These are phyloP conservation scores for Ganoderma lingzhi DNA, from an alignment of 1,284 basidiomycete species.

Conservation along the genomic window DNA sequence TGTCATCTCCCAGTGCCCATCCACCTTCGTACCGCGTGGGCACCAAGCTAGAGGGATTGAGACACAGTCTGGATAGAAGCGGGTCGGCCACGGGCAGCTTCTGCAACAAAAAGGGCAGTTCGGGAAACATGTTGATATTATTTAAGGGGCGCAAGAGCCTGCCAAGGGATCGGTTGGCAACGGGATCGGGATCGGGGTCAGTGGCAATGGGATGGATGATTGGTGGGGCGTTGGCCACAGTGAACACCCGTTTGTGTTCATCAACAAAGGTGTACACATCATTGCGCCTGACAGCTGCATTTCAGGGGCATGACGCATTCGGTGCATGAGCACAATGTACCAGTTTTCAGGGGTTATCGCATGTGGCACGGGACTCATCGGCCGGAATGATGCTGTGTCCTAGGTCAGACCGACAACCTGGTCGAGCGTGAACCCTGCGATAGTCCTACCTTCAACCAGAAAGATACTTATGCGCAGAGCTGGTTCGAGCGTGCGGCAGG, in stretches of 20 bases:
- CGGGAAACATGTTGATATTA: not conserved
- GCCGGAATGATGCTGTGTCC: no score
- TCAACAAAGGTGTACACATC: not conserved
- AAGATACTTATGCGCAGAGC: no score
- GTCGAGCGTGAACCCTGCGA: no score
- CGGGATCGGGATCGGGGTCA: not conserved
- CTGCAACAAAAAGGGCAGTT: not conserved
- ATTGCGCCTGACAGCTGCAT: not conserved
- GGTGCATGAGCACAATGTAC: no score
- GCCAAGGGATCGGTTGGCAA: not conserved
- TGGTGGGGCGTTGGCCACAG: not conserved
- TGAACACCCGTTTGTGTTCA: not conserved
- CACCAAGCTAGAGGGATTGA: not conserved
- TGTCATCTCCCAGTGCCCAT: not conserved
- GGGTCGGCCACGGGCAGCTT: not conserved
- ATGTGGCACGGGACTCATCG: no score
- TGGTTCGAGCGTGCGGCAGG: no score
- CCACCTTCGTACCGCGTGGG: not conserved
- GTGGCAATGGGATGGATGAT: conserved; percentile 2
- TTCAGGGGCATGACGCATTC: no score
- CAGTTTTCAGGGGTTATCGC: no score
- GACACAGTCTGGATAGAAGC: not conserved
- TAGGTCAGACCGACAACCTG: no score
- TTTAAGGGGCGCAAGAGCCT: not conserved
- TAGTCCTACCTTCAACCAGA: no score